A percentile compares a stretch with the other conserved stretches of the same genome.
These are phyloP conservation scores for Ustilago xerochloae DNA, from an alignment of 1,284 basidiomycete genomes.

Conservation along the genomic window DNA sequence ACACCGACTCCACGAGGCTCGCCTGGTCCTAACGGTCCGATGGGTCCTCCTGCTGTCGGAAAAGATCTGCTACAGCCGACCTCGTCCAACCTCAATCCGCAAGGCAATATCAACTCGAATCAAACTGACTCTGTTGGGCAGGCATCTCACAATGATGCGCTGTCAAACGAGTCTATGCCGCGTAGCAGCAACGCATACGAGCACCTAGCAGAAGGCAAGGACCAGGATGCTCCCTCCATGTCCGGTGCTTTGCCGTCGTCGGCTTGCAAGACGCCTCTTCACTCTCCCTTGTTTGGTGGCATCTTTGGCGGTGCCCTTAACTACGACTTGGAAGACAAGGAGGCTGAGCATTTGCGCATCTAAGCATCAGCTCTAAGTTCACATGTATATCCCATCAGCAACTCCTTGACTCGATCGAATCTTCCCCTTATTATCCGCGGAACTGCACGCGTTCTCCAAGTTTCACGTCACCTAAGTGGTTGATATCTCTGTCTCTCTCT, in stretches of 20 bases:
- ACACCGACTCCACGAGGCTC: slow-evolving; percentile 56
- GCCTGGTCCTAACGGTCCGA: slow-evolving; percentile 37
- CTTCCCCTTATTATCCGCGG: background rate
- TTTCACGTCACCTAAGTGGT: background rate
- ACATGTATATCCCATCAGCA: too few relatives aligned
- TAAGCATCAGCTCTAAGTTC: background rate
- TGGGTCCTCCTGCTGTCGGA: slow-evolving; percentile 14
- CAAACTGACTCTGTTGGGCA: background rate
- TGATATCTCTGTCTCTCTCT: too few relatives aligned
- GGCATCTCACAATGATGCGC: background rate
- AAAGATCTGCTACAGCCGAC: slow-evolving; percentile 37
- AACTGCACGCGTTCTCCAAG: too few relatives aligned
- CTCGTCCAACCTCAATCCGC: slow-evolving; percentile 21
- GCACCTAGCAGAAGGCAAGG: slow-evolving; percentile 8
- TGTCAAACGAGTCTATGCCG: background rate
- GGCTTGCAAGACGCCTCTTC: slow-evolving; percentile 54
- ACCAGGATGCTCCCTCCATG: slow-evolving; percentile 12
- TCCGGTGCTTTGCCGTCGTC: slow-evolving; percentile 51
- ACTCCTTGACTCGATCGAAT: background rate
- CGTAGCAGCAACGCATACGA: background rate
- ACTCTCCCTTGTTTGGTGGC: slow-evolving; percentile 61
- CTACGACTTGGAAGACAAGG: slow-evolving; percentile 54
- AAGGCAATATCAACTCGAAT: slow-evolving; percentile 1
- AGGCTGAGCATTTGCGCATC: slow-evolving; percentile 47
- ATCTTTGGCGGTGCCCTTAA: slow-evolving; percentile 54